phyloP scores from a whole-genome alignment of 495 filamentous ascomycete species.

The Tuber brumale region DNA sequence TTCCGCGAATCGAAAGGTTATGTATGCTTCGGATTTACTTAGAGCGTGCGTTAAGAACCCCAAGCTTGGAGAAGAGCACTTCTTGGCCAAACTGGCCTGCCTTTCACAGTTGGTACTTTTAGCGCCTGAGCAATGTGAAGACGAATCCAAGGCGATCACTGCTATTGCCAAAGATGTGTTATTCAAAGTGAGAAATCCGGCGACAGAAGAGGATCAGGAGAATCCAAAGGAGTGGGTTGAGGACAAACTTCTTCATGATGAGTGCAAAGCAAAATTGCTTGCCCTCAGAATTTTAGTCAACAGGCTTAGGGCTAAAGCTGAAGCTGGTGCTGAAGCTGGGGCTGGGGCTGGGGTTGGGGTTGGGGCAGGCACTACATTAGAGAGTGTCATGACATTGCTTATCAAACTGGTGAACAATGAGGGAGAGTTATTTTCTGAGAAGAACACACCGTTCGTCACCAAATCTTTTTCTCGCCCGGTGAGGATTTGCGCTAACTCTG shows the following conservation, averaged over 20 bases:
- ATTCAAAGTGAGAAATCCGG: slow-evolving; percentile 56
- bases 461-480: neutral
- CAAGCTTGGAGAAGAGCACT: slow-evolving; percentile 65
- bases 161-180: slow-evolving; percentile 73
- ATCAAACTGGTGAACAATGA: slow-evolving; percentile 56
- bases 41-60: slow-evolving; percentile 67
- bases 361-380: slow-evolving; percentile 10
- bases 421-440: slow-evolving; percentile 70
- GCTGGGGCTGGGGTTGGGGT: neutral
- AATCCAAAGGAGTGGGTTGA: slow-evolving; percentile 57
- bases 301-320: slow-evolving; percentile 61
- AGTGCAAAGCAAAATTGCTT: slow-evolving; percentile 76
- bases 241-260: slow-evolving; percentile 65
- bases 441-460: slow-evolving; percentile 55
- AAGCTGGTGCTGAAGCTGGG: slow-evolving; percentile 34
- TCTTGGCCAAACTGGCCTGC: slow-evolving; percentile 76
- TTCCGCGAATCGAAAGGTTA: slow-evolving; percentile 71
- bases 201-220: slow-evolving; percentile 45
- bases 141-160: slow-evolving; percentile 66
- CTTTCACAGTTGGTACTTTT: slow-evolving; percentile 77
- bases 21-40: slow-evolving; percentile 78
- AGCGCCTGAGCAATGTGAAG: slow-evolving; percentile 64
- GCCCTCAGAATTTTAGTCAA: slow-evolving; percentile 88
- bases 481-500: slow-evolving; percentile 1
- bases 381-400: slow-evolving; percentile 67